phyloP scores from a whole-genome alignment of 2,329 filamentous ascomycete genomes.

The Diplodia intermedia region DNA sequence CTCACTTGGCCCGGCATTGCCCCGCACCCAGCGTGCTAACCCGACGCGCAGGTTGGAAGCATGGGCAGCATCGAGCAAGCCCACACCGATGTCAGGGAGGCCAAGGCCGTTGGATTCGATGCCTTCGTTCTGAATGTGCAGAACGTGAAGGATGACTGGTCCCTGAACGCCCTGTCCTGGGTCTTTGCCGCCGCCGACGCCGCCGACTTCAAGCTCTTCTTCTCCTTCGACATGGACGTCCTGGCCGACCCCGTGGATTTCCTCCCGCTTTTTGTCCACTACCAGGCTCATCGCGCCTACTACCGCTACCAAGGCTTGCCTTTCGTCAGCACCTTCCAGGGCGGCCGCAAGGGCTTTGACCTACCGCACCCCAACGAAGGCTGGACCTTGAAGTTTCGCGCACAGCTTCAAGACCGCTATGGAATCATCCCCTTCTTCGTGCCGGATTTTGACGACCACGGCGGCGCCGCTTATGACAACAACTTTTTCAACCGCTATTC shows the following conservation, averaged over 20 bases:
- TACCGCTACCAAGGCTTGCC: constrained; percentile 41
- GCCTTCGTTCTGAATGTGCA: constrained; percentile 35
- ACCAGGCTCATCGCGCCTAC: constrained; percentile 39
- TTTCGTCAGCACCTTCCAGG: constrained; percentile 46
- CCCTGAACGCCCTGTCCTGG: constrained; percentile 39
- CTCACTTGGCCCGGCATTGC: background rate
- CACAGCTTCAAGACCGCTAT: constrained; percentile 37
- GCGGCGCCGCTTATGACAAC: constrained; percentile 34
- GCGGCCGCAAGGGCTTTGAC: constrained; percentile 36
- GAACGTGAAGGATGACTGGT: constrained; percentile 39
- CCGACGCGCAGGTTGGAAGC: constrained; percentile 15
- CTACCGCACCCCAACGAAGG: constrained; percentile 28
- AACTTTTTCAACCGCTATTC: constrained; percentile 38
- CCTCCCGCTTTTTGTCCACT: constrained; percentile 39
- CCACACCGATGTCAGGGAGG: constrained; percentile 40
- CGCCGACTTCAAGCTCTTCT: constrained; percentile 46
- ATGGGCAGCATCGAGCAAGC: constrained; percentile 30
- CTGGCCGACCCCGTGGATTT: constrained; percentile 40
- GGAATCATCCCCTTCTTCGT: constrained; percentile 44
- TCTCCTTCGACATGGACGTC: constrained; percentile 47
- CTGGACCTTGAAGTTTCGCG: constrained; percentile 26
- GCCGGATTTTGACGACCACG: constrained; percentile 42
- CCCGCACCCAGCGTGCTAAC: background rate
- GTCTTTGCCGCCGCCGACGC: constrained; percentile 44
- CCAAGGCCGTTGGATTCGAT: constrained; percentile 38